Base-by-base conservation (phyloP, 1,284 basidiomycete species). In the Rhodotorula sp. region DNA sequence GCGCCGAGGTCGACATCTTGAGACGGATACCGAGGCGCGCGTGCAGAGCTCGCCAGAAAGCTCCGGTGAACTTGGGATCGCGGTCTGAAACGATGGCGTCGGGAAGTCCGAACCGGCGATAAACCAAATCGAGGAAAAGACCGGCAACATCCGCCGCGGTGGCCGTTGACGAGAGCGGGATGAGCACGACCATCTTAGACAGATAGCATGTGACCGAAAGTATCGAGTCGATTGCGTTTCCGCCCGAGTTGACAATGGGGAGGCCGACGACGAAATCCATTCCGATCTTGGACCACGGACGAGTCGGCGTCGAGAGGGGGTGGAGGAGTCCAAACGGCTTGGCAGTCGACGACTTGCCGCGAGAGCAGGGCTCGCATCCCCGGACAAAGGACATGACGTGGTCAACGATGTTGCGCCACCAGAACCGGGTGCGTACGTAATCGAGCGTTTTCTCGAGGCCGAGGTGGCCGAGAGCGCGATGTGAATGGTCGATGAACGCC, bases 31-130 rank as follows among this genome's bases (percentile, higher is more conserved):
- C 79, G 1, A 82, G 76, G 1, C 83, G 73, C 29, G 75, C 60
- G 64, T 82, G 74, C 0, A 85, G 68, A 2, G 79, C 66, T 14
- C 72, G 78, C 84, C 84, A 86, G 71, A 85, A 82, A n/a, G 60
- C 45, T n/a, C 80, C 77, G 0, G 82, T 83, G 71, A 85, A 86
- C 14, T 82, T 71, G 0, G 79, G 73, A 66, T 85, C 83, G 6
- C 82, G 75, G 67, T 85, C 81, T 37, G 80, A 81, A 6, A 85
- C 74, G 44, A 86, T 84, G 0, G 70, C 68, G 10, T 74, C 68
- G 0, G 80, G 84, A 1, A 84, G 62, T 12, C 71, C 71, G 42
- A 66, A 61, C 3, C 59, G 58, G 6, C 33, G 33, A n/a, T 58
- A 58, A 26, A 71, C 58, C 7, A 17, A 22, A 18, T 20, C 14